Percentiles rank a stretch among this genome's conserved stretches.
phyloP scores from a whole-genome alignment of 73 alveolate species.

The Paramecium sexaurelia region DNA sequence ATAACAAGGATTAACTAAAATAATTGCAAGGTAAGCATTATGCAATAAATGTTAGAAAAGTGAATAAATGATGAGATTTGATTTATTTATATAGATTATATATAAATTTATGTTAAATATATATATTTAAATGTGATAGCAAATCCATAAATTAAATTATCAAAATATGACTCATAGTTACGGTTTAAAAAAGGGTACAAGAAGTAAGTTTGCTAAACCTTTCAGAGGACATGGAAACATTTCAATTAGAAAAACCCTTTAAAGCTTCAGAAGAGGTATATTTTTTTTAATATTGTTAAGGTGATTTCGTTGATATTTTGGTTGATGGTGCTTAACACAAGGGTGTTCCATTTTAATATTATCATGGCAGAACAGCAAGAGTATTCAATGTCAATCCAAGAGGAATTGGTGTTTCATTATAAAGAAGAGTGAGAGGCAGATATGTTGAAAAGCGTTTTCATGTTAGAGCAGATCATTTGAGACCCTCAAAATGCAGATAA shows the following conservation, averaged over 20 bases:
- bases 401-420: slow-evolving; percentile 85
- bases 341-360: slow-evolving; percentile 91
- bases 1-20: slow-evolving; percentile 57
- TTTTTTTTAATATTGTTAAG: slow-evolving; percentile 63
- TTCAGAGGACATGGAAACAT: slow-evolving; percentile 87
- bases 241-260: slow-evolving; percentile 81
- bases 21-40: slow-evolving; percentile 55
- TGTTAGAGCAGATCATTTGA: slow-evolving; percentile 92
- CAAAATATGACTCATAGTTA: slow-evolving; percentile 87
- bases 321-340: slow-evolving; percentile 93
- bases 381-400: slow-evolving; percentile 90
- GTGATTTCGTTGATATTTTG: slow-evolving; percentile 92
- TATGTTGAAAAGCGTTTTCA: slow-evolving; percentile 90
- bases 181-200: slow-evolving; percentile 95
- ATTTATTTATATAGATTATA: not conserved
- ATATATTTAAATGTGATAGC: slow-evolving; percentile 24
- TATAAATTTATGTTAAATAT: not conserved
- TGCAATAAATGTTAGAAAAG: slow-evolving; percentile 35
- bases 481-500: slow-evolving; percentile 95
- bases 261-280: slow-evolving; percentile 86
- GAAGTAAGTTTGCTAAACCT: slow-evolving; percentile 90
- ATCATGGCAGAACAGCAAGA: slow-evolving; percentile 94
- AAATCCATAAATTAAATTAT: slow-evolving; percentile 48
- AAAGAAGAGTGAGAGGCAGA: slow-evolving; percentile 88
- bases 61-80: slow-evolving; percentile 23